Evolutionary conservation across 2,329 filamentous ascomycete species (phyloP), one percentile per base, ranked within the genome.

Genomic region (Coniochaeta ligniaria): DNA sequence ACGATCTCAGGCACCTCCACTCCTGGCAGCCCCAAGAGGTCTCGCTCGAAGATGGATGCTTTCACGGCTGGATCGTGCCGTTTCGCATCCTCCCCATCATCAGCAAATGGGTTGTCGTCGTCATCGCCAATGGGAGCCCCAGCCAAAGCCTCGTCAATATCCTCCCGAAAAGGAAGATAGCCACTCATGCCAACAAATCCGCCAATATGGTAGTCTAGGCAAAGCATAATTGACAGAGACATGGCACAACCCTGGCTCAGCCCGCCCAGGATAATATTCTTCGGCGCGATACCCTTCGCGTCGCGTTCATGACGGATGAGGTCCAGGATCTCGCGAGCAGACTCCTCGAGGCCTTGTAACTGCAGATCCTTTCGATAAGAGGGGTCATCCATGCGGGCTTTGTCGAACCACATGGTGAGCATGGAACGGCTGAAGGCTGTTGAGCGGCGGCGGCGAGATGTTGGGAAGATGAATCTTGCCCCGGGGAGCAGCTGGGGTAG

Each of bases 221-320:
- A 71, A 2, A 85, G 66, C 22, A 82, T 65, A 1, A 74, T 64
- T 22, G 76, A 70, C 11, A 83, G 63, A 0, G 72, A 70, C 65
- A 77, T 75, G 1, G 80, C 81, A 64, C 78, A 83, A 0, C 81
- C 81, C 63, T 83, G 79, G 65, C 81, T 83, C n/a, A 84, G 62
- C 0, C 81, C 80, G 17, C 80, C 79, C 1, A 85, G 62, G 7
- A 83, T 68, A 16, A 84, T 69, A 57, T 79, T 80, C 22, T 63
- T 36, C 33, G 56, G 68, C 59, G 60, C 68, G 54, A 72, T 67
- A 16, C 63, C 66, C 60, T 33, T 60, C 3, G 61, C 33, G 14
- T 33, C 28, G 12, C 65, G 58, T 64, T 81, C 78, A 11, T 66
- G 35, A 1, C 59, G 62, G 28, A 80, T 62, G 8, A 80, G 60